Base-by-base conservation (phyloP, 2,329 filamentous ascomycete species). In the Monosporascus sp. region DNA sequence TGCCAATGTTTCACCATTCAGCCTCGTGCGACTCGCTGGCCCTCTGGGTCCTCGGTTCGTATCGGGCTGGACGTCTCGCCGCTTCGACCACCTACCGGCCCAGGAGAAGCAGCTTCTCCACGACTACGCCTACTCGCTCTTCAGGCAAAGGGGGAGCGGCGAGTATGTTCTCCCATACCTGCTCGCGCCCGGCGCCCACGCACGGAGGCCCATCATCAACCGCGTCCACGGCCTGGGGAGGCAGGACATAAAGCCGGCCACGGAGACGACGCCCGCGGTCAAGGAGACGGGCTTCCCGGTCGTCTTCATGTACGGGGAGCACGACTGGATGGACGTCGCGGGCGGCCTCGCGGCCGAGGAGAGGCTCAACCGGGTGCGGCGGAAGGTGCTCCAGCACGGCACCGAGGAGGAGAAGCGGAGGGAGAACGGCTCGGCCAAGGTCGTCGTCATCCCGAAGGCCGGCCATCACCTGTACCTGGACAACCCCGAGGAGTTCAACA, bases 291-390 rank as follows among this genome's bases (percentile, higher is more conserved):
- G 92, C 1, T 77, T 91, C 48, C 93, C 94, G 0, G 77, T 97
- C 35, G 81, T 97, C 8, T 82, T 99, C 67, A 92, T 97, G 88
- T 99, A 99, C 67, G 94, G 94, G 58, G 92, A 97, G 63, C 86
- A 94, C 65, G 94, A 99, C 75, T 99, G 94, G 94, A 99, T 99
- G 94, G 94, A 99, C 60, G 85, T 94, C 8, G 84, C 84, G 0
- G 94, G 92, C 27, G 94, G 94, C 0, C 83, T 85, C 47, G 90
- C 88, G 0, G 85, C 92, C 0, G 83, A 88, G 65, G 83, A 92
- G 70, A 91, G 88, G 68, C 80, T 97, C 14, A 85, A 89, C 55
- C 78, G 85, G 53, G 84, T 87, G 57, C 82, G 81, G 58, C 71
- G 73, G 25, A 80, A 81, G 48, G 76, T 80, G 0, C 72, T 96